Evolutionary conservation across 108 stramenopile genomes (phyloP).

Genomic region (Mediolabrus comicus): DNA sequence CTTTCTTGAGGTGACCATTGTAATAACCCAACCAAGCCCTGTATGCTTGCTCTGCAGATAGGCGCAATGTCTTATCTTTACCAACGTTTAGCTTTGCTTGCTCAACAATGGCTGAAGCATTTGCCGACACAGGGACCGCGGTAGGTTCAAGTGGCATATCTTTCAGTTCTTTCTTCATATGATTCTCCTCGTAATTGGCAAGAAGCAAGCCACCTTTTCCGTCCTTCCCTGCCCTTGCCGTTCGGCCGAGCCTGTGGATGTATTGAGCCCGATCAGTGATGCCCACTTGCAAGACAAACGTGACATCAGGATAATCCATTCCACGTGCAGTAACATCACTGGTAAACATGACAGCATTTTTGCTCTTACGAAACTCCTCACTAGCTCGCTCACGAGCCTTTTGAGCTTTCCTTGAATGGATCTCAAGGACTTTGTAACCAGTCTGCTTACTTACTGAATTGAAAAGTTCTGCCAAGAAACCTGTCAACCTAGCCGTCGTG

Average conservation of each 20-base stretch:
- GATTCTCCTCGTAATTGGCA: constrained; percentile 46
- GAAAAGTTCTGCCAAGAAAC: constrained; percentile 88
- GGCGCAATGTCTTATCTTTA: constrained; percentile 27
- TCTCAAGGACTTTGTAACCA: constrained; percentile 65
- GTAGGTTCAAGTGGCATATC: constrained; percentile 48
- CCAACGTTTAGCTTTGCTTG: neutral
- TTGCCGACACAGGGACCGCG: constrained; percentile 11
- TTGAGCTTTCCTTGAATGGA: constrained; percentile 87
- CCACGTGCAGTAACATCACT: constrained; percentile 87
- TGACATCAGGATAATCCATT: constrained; percentile 85
- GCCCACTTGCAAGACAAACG: constrained; percentile 81
- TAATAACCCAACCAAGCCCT: constrained; percentile 81
- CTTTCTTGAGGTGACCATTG: constrained; percentile 48
- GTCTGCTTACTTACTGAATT: constrained; percentile 90
- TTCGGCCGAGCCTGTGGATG: constrained; percentile 91
- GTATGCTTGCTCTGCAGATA: constrained; percentile 42
- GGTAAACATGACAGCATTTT: constrained; percentile 67
- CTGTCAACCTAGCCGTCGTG: constrained; percentile 82
- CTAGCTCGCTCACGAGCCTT: constrained; percentile 56
- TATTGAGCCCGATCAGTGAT: constrained; percentile 80
- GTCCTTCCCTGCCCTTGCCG: constrained; percentile 81
- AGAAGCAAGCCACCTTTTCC: constrained; percentile 62
- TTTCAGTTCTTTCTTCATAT: constrained; percentile 37
- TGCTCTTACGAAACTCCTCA: constrained; percentile 55
- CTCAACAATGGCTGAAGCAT: neutral